A percentile compares a stretch with the other conserved stretches of the same genome.
Conservation (phyloP, 2,329 filamentous ascomycete genomes). For the Cadophora sp. region DNA sequence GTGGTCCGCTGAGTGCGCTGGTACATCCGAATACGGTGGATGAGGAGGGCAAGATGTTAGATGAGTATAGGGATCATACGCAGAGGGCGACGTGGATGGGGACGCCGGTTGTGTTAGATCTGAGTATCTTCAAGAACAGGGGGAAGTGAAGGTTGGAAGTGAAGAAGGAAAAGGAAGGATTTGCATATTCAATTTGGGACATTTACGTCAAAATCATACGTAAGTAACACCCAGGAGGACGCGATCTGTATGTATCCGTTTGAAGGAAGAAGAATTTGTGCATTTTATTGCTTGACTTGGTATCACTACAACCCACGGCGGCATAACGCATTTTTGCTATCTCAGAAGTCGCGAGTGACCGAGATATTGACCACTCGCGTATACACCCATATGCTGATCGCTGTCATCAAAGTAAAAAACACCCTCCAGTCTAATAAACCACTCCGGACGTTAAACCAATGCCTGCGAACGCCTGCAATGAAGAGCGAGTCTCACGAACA, state of each 20-base stretch:
- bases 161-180: neutral
- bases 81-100: slow-evolving; percentile 79
- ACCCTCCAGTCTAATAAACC: slow-evolving; percentile 11
- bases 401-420: slow-evolving; percentile 18
- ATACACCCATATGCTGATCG: slow-evolving; percentile 20
- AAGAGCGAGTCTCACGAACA: slow-evolving; percentile 14
- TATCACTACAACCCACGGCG: slow-evolving; percentile 4
- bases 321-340: slow-evolving; percentile 3
- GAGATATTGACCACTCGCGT: neutral
- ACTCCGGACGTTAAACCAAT: slow-evolving; percentile 6
- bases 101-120: slow-evolving; percentile 66
- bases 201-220: neutral
- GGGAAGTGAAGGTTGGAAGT: slow-evolving; percentile 13
- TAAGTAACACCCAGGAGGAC: neutral
- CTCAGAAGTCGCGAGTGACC: slow-evolving; percentile 3
- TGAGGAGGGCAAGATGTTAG: slow-evolving; percentile 47
- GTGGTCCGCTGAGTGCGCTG: slow-evolving; percentile 79
- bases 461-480: slow-evolving; percentile 22
- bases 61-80: slow-evolving; percentile 50
- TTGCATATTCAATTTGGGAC: neutral
- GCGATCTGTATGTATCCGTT: neutral
- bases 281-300: slow-evolving; percentile 18
- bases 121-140: slow-evolving; percentile 51
- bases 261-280: neutral
- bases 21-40: slow-evolving; percentile 85